Conservation (phyloP, 352 stramenopile species). For the Pythium inflatum region DNA sequence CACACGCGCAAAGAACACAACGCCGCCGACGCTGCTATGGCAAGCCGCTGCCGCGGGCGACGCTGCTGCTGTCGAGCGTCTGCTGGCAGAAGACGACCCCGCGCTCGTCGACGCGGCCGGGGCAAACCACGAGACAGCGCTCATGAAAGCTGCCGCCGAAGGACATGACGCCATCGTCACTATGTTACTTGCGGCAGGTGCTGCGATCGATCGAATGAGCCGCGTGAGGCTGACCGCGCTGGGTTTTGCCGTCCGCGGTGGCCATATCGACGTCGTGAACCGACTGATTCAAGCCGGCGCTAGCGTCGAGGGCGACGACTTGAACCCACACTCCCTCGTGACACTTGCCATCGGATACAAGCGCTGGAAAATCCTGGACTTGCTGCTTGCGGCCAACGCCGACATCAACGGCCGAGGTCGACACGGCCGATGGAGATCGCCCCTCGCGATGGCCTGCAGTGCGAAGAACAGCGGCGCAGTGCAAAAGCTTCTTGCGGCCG, state of each 20-base stretch:
- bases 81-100: too few relatives aligned
- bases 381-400: neutral
- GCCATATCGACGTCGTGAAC: neutral
- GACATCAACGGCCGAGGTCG: too few relatives aligned
- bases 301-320: neutral
- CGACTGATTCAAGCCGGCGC: neutral
- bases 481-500: neutral
- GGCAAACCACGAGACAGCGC: neutral
- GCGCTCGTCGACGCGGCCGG: neutral
- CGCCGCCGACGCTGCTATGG: too few relatives aligned
- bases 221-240: neutral
- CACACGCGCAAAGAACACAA: too few relatives aligned
- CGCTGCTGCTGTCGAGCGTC: too few relatives aligned
- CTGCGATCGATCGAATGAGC: neutral
- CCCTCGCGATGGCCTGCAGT: too few relatives aligned
- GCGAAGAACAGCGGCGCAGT: too few relatives aligned
- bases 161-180: neutral
- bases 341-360: neutral
- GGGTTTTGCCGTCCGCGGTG: neutral
- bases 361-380: neutral
- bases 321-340: neutral
- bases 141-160: neutral
- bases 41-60: too few relatives aligned
- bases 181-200: neutral
- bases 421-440: neutral